A percentile compares a stretch with the other conserved stretches of the same genome.
Evolutionary conservation across 2,329 filamentous ascomycete species (phyloP).

Genomic region (Westerdykella sp.): DNA sequence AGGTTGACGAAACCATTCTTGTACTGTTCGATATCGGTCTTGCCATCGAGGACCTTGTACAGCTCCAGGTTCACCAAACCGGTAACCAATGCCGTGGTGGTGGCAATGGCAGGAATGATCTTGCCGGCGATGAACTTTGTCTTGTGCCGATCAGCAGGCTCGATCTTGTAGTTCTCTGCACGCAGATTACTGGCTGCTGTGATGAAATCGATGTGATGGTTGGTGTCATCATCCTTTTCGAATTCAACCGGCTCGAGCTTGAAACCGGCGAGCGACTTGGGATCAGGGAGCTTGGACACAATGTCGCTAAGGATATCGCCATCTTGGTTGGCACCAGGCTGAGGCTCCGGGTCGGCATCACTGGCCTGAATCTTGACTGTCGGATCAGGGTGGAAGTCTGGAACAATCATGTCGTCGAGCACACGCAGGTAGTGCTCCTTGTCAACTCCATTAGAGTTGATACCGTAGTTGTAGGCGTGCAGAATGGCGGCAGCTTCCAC

Average conservation of each 20-base stretch:
- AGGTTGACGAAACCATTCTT: conserved; percentile 99
- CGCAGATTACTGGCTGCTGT: conserved; percentile 93
- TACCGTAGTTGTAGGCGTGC: conserved; percentile 96
- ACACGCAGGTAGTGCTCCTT: conserved; percentile 71
- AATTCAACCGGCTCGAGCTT: conserved; percentile 91
- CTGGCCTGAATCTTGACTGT: conserved; percentile 95
- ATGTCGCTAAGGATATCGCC: conserved; percentile 69
- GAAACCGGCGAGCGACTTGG: conserved; percentile 78
- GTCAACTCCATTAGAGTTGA: conserved; percentile 71
- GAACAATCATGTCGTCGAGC: conserved; percentile 86
- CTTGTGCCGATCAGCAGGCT: conserved; percentile 87
- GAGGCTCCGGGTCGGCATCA: conserved; percentile 91
- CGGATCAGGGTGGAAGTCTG: conserved; percentile 85
- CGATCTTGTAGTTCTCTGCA: conserved; percentile 97
- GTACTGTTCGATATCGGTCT: conserved; percentile 95
- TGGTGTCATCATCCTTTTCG: conserved; percentile 97
- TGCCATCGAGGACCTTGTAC: conserved; percentile 94
- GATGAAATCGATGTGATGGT: conserved; percentile 98
- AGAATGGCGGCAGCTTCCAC: conserved; percentile 83
- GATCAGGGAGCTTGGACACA: conserved; percentile 64
- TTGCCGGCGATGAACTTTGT: conserved; percentile 99
- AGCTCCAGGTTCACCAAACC: conserved; percentile 88
- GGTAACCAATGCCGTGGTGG: conserved; percentile 91
- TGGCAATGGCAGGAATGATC: conserved; percentile 98
- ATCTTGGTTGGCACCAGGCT: conserved; percentile 58